These are phyloP conservation scores for Mortierella sp. DNA, from an alignment of 371 early-diverging fungal species.

Conservation along the genomic window DNA sequence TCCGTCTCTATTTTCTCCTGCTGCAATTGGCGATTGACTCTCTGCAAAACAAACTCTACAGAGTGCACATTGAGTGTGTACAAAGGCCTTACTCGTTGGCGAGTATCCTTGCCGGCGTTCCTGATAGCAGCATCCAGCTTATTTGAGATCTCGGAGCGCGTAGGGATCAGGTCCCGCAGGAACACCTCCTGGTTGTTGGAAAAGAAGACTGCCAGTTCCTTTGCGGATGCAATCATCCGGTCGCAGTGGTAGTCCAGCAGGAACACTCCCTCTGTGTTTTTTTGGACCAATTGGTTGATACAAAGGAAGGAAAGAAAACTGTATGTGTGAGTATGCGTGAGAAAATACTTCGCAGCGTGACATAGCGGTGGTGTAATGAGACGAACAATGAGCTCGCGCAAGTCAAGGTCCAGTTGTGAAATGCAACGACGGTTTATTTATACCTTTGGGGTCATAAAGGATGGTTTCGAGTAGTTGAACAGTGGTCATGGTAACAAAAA, in stretches of 20 bases:
- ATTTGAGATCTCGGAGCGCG: conserved; percentile 49
- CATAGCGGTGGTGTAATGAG: not conserved
- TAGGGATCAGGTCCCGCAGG: conserved; percentile 60
- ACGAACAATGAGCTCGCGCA: not conserved
- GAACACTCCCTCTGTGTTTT: conserved; percentile 36
- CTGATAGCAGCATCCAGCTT: conserved; percentile 52
- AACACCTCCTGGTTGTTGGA: conserved; percentile 37
- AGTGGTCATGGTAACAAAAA: conserved; percentile 25
- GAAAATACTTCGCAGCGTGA: not conserved
- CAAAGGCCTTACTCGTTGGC: conserved; percentile 58
- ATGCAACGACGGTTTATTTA: conserved; percentile 22
- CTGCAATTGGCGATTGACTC: not conserved
- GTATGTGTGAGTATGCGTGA: not conserved
- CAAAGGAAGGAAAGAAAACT: not conserved
- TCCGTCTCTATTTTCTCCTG: not conserved
- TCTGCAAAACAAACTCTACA: no score
- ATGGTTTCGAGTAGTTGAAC: conserved; percentile 69
- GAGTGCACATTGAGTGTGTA: not conserved
- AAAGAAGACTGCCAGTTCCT: conserved; percentile 33
- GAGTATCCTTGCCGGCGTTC: conserved; percentile 39
- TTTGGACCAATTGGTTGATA: no score
- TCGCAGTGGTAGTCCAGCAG: conserved; percentile 50
- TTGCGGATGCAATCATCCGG: conserved; percentile 53
- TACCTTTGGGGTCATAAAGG: conserved; percentile 67
- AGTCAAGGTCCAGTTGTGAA: not conserved